Evolutionary conservation across 2,329 filamentous ascomycete genomes (phyloP).

Genomic region (Cephalotrichum gorgonifer): DNA sequence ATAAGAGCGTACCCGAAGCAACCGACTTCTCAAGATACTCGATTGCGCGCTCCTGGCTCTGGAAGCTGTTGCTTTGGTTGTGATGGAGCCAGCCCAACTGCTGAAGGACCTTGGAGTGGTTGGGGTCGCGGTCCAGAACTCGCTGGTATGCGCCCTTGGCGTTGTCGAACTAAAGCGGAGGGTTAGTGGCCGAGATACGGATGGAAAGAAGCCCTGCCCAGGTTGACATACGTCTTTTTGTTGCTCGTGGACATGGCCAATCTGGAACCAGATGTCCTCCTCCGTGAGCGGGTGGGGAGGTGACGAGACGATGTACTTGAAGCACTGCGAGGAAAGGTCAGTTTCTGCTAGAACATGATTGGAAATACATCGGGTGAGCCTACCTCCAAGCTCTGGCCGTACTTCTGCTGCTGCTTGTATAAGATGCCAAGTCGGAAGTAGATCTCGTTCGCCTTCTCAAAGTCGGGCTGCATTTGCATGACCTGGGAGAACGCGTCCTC

Average conservation of each 20-base stretch:
- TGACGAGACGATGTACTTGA: slow-evolving; percentile 93
- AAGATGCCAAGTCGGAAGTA: slow-evolving; percentile 99
- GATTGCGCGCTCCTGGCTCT: slow-evolving; percentile 90
- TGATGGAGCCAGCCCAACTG: slow-evolving; percentile 97
- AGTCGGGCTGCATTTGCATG: slow-evolving; percentile 96
- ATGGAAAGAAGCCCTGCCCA: no score
- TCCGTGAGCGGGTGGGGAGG: slow-evolving; percentile 88
- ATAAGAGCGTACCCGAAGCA: slow-evolving; percentile 58
- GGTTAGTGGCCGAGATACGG: slow-evolving; percentile 15
- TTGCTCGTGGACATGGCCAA: slow-evolving; percentile 96
- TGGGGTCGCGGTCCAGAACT: slow-evolving; percentile 87
- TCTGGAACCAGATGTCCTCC: slow-evolving; percentile 99
- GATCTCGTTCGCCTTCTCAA: slow-evolving; percentile 98
- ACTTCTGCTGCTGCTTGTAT: slow-evolving; percentile 97
- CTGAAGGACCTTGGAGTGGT: slow-evolving; percentile 95
- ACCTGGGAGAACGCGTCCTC: slow-evolving; percentile 98
- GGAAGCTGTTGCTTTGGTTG: slow-evolving; percentile 84
- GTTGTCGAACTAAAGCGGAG: slow-evolving; percentile 64
- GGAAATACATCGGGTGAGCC: slow-evolving; percentile 13
- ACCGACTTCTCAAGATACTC: slow-evolving; percentile 97
- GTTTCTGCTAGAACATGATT: background rate
- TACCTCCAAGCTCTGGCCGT: slow-evolving; percentile 83
- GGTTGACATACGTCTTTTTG: slow-evolving; percentile 85
- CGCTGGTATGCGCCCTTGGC: slow-evolving; percentile 88
- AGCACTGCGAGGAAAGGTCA: slow-evolving; percentile 53